Base-by-base conservation (phyloP, 306 rosid genomes). In the Hippophae rhamnoides region DNA sequence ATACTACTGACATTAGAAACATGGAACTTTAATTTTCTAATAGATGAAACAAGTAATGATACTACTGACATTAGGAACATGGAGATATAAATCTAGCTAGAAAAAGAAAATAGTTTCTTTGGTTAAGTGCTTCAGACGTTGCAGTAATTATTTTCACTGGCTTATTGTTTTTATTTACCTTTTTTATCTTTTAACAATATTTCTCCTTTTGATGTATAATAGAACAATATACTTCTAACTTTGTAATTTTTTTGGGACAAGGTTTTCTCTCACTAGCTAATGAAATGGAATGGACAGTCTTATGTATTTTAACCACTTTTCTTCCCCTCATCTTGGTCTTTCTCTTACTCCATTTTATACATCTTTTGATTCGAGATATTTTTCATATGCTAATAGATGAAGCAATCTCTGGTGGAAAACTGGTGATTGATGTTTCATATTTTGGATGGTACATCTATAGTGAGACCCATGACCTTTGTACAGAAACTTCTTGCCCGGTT, bases 401-500 rank as follows among this genome's bases (percentile, higher is more conserved):
- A 60, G 70, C 72, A 13, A 76, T 90, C 52, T 57, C 83, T 52
- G 95, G 80, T 65, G 98, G 98, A 62, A 85, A 81, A 56, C 51
- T 90, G 61, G 82, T 72, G 62, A 78, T 90, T 44, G 98, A 87
- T 3, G 94, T 85, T 56, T 82, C 96, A 0, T 81, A 80, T 71
- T 87, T 87, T 43, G 96, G 96, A 54, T 77, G 86, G 82, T 83
- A 83, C 73, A 70, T 90, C 59, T 74, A 87, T 74, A 80, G 82
- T 47, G 96, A 90, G 81, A 74, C 78, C 58, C 90, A 79, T 54
- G 94, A 90, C 69, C 94, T 90, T 66, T 87, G 95, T 57, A 76
- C 65, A 10, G 90, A 87, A 72, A 82, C 97, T 44, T 71, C 87
- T 69, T 90, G 97, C 76, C 97, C 97, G 47, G 76, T 82, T 70